phyloP scores from a whole-genome alignment of 192 early-diverging fungal genomes.

The Coemansia brasiliensis region DNA sequence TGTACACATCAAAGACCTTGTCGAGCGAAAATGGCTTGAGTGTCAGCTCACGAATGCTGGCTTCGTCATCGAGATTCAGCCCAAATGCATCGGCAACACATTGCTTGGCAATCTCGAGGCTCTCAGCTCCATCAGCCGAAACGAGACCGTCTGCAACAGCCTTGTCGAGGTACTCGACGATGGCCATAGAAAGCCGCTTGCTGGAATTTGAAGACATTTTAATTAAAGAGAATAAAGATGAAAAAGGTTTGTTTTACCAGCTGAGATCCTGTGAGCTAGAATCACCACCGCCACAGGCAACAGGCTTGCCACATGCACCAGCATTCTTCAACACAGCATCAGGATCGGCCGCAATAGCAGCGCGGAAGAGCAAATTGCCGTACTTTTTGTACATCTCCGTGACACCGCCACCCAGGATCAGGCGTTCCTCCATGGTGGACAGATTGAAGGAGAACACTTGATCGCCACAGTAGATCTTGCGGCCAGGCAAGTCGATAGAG shows the following conservation, averaged over 20 bases:
- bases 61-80: conserved; percentile 72
- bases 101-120: conserved; percentile 79
- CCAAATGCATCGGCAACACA: conserved; percentile 95
- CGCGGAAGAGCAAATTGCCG: conserved; percentile 71
- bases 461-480: conserved; percentile 62
- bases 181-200: conserved; percentile 43
- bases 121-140: conserved; percentile 46
- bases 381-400: conserved; percentile 81
- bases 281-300: conserved; percentile 38
- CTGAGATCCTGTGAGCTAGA: conserved; percentile 44
- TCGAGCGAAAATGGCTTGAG: conserved; percentile 85
- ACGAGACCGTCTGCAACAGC: conserved; percentile 38
- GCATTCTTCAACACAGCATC: conserved; percentile 53
- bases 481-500: conserved; percentile 65
- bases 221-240: conserved; percentile 1
- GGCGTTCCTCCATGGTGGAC: conserved; percentile 72
- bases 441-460: conserved; percentile 63
- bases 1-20: conserved; percentile 88
- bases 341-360: conserved; percentile 64
- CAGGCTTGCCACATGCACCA: conserved; percentile 47
- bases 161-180: conserved; percentile 54
- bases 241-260: conserved; percentile 29
- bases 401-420: conserved; percentile 72
- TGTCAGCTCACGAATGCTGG: conserved; percentile 64
- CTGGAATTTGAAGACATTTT: conserved; percentile 4